These are phyloP conservation scores for Pouteria campechiana DNA, from an alignment of 179 eudicot genomes.

Conservation along the genomic window DNA sequence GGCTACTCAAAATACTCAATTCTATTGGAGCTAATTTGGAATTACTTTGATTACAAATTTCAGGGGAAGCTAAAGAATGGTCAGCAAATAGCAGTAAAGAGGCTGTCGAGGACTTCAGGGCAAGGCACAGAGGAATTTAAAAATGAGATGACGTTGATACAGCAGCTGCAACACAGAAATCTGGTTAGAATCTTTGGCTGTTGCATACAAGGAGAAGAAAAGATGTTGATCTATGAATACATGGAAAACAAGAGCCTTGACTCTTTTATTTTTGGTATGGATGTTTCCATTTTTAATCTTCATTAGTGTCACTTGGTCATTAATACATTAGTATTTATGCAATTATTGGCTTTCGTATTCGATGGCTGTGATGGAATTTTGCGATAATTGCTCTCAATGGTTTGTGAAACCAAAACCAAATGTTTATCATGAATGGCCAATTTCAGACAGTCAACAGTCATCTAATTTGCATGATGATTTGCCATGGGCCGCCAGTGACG, in stretches of 20 bases:
- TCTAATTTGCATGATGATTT: no score
- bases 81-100: constrained; percentile 31
- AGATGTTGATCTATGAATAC: constrained; percentile 35
- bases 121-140: constrained; percentile 40
- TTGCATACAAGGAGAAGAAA: constrained; percentile 31
- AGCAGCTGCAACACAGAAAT: constrained; percentile 34
- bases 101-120: constrained; percentile 30
- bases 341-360: no score
- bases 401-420: no score
- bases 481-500: no score
- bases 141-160: constrained; percentile 32
- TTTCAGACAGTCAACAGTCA: no score
- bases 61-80: constrained; percentile 27
- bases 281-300: not conserved
- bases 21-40: no score
- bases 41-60: constrained; percentile 1
- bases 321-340: no score
- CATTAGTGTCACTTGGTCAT: no score
- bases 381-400: no score
- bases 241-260: constrained; percentile 41
- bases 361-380: no score
- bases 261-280: constrained; percentile 28
- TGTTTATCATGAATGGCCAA: no score
- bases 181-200: constrained; percentile 37
- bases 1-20: no score